These are phyloP conservation scores for Suhomyces emberorum DNA, from an alignment of 805 yeast species.

Conservation along the genomic window DNA sequence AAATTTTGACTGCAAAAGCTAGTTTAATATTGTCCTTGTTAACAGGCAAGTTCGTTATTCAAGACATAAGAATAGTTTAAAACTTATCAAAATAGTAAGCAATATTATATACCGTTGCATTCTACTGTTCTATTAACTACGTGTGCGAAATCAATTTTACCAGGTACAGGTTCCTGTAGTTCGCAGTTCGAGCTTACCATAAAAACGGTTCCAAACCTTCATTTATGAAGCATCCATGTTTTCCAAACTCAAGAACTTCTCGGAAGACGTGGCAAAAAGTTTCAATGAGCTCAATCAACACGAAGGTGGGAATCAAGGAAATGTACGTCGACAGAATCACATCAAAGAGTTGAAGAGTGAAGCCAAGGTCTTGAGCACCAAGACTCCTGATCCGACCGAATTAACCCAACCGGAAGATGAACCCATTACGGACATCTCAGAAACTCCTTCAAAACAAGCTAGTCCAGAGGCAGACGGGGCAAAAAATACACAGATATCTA, in stretches of 20 bases:
- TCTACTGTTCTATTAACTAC: no score
- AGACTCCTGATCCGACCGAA: slow-evolving; percentile 47
- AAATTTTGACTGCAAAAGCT: no score
- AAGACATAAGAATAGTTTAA: no score
- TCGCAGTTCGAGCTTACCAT: no score
- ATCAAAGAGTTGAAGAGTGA: slow-evolving; percentile 32
- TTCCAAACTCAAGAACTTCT: slow-evolving; percentile 38
- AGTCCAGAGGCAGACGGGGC: background rate
- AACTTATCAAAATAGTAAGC: no score
- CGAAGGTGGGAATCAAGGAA: slow-evolving; percentile 17
- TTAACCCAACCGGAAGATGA: slow-evolving; percentile 49
- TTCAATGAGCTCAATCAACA: slow-evolving; percentile 30
- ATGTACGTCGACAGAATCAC: slow-evolving; percentile 15
- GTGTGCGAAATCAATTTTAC: no score
- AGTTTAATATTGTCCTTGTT: no score
- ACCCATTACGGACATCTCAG: slow-evolving; percentile 10
- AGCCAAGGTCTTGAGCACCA: slow-evolving; percentile 31
- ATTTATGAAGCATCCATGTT: no score
- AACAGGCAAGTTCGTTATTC: no score
- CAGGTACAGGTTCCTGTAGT: no score
- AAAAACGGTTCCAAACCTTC: no score
- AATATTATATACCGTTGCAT: no score
- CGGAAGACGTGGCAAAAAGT: slow-evolving; percentile 45
- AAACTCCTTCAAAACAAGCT: slow-evolving; percentile 11
- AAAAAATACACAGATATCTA: background rate